phyloP scores from a whole-genome alignment of 2,329 filamentous ascomycete species.

The Fusarium falciforme region DNA sequence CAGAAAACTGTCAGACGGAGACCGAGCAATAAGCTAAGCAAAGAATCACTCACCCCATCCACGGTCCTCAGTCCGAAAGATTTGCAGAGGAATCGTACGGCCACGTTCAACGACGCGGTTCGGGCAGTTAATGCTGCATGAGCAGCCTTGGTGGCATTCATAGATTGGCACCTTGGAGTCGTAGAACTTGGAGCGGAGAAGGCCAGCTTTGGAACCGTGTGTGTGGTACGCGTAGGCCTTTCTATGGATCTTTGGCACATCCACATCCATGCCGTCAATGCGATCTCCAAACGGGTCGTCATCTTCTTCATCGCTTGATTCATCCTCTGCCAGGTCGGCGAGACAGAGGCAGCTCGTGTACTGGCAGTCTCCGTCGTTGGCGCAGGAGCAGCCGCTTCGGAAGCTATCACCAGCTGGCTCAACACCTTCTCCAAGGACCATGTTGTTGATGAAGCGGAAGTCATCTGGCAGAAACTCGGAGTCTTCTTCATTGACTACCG shows the following conservation, averaged over 20 bases:
- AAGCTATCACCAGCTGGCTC: conserved; percentile 69
- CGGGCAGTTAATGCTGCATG: conserved; percentile 72
- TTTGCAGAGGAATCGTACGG: conserved; percentile 75
- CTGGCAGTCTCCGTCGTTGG: conserved; percentile 71
- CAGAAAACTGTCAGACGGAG: not conserved
- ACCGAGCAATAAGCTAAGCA: not conserved
- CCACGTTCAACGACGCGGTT: conserved; percentile 83
- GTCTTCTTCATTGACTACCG: conserved; percentile 73
- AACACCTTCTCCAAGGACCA: conserved; percentile 70
- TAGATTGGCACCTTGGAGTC: conserved; percentile 74
- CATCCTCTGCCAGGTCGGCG: conserved; percentile 67
- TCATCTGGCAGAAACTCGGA: conserved; percentile 65
- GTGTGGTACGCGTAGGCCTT: conserved; percentile 73
- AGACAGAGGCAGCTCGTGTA: conserved; percentile 76
- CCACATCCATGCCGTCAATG: conserved; percentile 21
- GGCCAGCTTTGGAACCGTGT: conserved; percentile 62
- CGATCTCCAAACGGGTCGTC: conserved; percentile 44
- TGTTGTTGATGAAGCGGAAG: conserved; percentile 76
- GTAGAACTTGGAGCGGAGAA: conserved; percentile 64
- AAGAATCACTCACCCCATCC: conserved; percentile 74
- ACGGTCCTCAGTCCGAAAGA: conserved; percentile 78
- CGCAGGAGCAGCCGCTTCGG: conserved; percentile 76
- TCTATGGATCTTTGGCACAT: conserved; percentile 37
- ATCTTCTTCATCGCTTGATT: conserved; percentile 59
- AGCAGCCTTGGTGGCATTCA: conserved; percentile 81